Conservation (phyloP, 78 protist genomes). For the Mastigamoeba balamuthi region DNA sequence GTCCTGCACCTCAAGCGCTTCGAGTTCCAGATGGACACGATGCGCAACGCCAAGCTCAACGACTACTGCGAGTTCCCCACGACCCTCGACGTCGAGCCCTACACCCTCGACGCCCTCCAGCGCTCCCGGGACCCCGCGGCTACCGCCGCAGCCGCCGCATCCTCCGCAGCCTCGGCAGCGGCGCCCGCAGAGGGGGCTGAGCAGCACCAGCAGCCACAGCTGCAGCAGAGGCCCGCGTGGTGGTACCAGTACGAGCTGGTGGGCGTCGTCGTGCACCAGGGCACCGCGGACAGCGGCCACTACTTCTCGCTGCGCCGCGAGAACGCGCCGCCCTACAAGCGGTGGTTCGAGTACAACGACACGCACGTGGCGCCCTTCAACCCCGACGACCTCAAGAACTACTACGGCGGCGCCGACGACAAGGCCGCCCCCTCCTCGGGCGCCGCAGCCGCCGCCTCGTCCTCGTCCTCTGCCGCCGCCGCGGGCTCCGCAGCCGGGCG, state of each 20-base stretch:
- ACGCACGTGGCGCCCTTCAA: conserved; percentile 59
- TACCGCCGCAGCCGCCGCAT: background rate
- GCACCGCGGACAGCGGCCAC: conserved; percentile 84
- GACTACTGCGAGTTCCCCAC: conserved; percentile 69
- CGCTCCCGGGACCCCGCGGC: background rate
- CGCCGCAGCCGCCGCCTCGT: too few species aligned
- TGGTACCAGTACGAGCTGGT: conserved; percentile 46
- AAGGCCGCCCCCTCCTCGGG: too few species aligned
- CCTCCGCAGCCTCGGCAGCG: background rate
- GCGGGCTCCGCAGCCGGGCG: too few species aligned
- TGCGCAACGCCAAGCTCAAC: conserved; percentile 45
- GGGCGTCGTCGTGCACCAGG: conserved; percentile 82
- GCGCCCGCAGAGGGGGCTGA: background rate
- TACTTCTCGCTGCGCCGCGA: conserved; percentile 72
- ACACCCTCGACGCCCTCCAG: conserved; percentile 40
- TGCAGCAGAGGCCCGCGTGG: background rate
- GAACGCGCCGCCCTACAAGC: background rate
- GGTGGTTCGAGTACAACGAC: conserved; percentile 80
- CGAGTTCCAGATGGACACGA: conserved; percentile 43
- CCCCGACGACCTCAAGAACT: conserved; percentile 22
- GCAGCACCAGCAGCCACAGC: background rate
- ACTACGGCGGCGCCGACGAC: conserved; percentile 72
- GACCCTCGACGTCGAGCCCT: conserved; percentile 53
- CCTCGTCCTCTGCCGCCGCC: too few species aligned
- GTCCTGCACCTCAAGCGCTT: conserved; percentile 51